Evolutionary conservation across 2,329 filamentous ascomycete species (phyloP).

Genomic region (Diaporthe sp.): DNA sequence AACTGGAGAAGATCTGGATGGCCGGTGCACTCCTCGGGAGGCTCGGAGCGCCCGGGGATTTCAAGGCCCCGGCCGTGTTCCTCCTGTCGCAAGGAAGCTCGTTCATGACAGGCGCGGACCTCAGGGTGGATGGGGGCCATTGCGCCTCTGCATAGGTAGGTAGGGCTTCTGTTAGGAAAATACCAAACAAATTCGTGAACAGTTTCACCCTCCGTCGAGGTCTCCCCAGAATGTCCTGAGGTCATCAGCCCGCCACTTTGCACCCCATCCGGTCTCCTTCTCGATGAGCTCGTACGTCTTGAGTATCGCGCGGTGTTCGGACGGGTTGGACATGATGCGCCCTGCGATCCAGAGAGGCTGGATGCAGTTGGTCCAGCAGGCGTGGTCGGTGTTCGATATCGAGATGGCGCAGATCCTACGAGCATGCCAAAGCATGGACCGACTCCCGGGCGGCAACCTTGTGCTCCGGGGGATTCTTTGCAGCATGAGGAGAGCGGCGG

Average conservation of each 20-base stretch:
- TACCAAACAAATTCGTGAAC: neutral
- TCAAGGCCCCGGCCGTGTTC: conserved; percentile 70
- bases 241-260: conserved; percentile 30
- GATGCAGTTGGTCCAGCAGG: conserved; percentile 70
- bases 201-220: conserved; percentile 7
- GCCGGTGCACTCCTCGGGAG: conserved; percentile 66
- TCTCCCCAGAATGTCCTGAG: conserved; percentile 29
- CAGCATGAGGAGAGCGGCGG: conserved; percentile 66
- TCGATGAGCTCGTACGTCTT: conserved; percentile 32
- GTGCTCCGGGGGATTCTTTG: conserved; percentile 55
- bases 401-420: conserved; percentile 70
- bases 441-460: conserved; percentile 43
- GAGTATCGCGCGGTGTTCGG: conserved; percentile 50
- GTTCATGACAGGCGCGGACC: conserved; percentile 70
- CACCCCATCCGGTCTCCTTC: conserved; percentile 30
- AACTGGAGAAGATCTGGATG: conserved; percentile 68
- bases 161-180: conserved; percentile 44
- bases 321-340: conserved; percentile 64
- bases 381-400: conserved; percentile 67
- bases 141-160: conserved; percentile 48
- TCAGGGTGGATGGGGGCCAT: conserved; percentile 72
- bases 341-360: conserved; percentile 71
- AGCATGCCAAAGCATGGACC: conserved; percentile 68
- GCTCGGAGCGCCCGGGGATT: conserved; percentile 69
- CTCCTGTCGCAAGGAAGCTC: conserved; percentile 68